Base-by-base conservation (phyloP, 2,329 filamentous ascomycete species). In the Neofusicoccum laricinum region DNA sequence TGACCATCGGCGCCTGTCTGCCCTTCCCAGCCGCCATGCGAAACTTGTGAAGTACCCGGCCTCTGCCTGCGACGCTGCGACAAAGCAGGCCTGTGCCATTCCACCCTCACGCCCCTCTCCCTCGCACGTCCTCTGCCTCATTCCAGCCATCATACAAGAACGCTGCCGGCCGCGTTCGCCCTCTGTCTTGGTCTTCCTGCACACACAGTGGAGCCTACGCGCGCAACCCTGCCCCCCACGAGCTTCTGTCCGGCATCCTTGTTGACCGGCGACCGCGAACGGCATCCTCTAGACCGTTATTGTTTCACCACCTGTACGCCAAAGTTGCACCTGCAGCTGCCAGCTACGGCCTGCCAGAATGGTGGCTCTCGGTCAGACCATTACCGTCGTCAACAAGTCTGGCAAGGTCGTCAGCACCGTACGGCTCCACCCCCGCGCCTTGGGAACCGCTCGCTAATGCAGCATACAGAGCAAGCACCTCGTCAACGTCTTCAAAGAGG, bases 351-450 rank as follows among this genome's bases (percentile, higher is more conserved):
- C 32, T 49, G 50, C 41, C 51, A 64, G 19, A 17, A 64, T 64
- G 63, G 63, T 64, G n/a, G 63, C 63, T 34, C 53, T 86, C 36
- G 82, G 85, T 67, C 89, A 96, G 78, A 94, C 91, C 57, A 88
- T 97, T 70, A 93, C 92, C 69, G 91, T 96, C 72, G 90, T 96
- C 78, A 95, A 96, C 81, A 93, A 87, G 77, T 95, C 92, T 65
- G 92, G 92, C 72, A 96, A 96, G 80, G 88, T 96, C 58, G 91
- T 97, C 71, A 93, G 89, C 83, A 95, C 90, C 66, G 92, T 93
- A 83, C 76, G 89, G 82, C 68, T 65, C 50, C 55, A 64, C 67
- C 55, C 51, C 65, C 41, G 46, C 55, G 65, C 59, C 63, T 66
- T 61, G n/a, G 53, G 49, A 48, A 46, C 43, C 19, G 48, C 34